A percentile compares a stretch with the other conserved stretches of the same genome.
These are phyloP conservation scores for Hibiscus syriacus DNA, from an alignment of 345 rosid genomes.

Conservation along the genomic window DNA sequence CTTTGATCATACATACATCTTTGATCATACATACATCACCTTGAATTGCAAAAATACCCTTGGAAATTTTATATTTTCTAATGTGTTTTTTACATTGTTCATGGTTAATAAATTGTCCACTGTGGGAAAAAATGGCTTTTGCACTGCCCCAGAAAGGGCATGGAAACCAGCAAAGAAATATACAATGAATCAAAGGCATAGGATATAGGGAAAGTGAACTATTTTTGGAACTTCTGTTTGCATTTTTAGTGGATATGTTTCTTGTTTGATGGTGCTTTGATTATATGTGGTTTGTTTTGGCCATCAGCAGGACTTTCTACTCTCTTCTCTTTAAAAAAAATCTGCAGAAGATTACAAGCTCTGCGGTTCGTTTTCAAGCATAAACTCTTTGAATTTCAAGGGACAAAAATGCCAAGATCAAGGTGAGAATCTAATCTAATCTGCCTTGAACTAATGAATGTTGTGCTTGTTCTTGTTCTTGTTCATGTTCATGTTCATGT, in stretches of 20 bases:
- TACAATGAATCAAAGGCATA: neutral
- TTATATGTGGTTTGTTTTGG: neutral
- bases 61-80: neutral
- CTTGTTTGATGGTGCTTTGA: neutral
- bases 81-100: neutral
- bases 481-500: no score
- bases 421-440: slow-evolving; percentile 46
- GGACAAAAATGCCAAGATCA: slow-evolving; percentile 61
- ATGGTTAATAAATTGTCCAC: neutral
- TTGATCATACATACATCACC: neutral
- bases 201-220: slow-evolving; percentile 9
- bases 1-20: neutral
- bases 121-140: slow-evolving; percentile 12
- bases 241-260: neutral
- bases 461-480: no score
- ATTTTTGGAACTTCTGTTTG: neutral
- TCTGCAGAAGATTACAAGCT: slow-evolving; percentile 1
- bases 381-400: neutral
- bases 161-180: neutral
- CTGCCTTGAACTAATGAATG: neutral
- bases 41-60: neutral
- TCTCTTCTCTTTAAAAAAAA: neutral
- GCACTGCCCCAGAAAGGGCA: slow-evolving; percentile 18
- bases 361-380: slow-evolving; percentile 10
- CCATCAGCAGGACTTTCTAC: neutral